These are phyloP conservation scores for Suhomyces sp. DNA, from an alignment of 805 yeast species.

Conservation along the genomic window DNA sequence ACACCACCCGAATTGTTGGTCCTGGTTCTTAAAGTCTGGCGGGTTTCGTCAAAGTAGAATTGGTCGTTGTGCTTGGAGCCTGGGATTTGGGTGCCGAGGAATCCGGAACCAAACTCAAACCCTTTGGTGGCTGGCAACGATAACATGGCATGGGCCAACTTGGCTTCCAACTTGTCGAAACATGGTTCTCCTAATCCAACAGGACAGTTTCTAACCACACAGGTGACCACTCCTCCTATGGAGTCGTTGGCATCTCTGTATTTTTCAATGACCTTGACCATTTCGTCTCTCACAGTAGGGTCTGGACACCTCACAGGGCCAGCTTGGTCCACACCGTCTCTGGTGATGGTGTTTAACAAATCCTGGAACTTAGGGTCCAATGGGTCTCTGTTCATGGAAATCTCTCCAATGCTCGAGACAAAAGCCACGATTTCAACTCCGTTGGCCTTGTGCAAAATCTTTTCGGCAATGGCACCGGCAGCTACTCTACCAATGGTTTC, in stretches of 20 bases:
- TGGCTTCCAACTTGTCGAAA: conserved; percentile 94
- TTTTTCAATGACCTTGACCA: conserved; percentile 84
- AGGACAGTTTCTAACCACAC: conserved; percentile 93
- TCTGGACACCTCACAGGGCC: conserved; percentile 97
- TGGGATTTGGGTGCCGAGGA: conserved; percentile 81
- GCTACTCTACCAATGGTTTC: conserved; percentile 99
- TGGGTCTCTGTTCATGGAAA: conserved; percentile 74
- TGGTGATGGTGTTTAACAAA: conserved; percentile 69
- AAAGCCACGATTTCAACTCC: conserved; percentile 94
- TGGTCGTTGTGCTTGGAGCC: conserved; percentile 95
- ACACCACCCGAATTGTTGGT: conserved; percentile 96
- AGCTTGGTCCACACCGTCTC: conserved; percentile 81
- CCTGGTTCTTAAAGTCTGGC: conserved; percentile 70
- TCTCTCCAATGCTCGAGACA: conserved; percentile 86
- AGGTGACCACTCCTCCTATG: conserved; percentile 96
- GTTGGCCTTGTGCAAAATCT: conserved; percentile 70
- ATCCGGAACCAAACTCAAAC: conserved; percentile 96
- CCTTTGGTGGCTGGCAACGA: conserved; percentile 98
- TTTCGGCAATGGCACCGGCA: conserved; percentile 98
- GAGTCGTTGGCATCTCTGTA: conserved; percentile 87
- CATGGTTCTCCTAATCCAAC: conserved; percentile 97
- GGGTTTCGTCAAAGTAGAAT: conserved; percentile 58
- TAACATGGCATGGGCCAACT: conserved; percentile 95
- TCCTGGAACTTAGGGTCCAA: conserved; percentile 61
- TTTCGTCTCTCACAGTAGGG: conserved; percentile 59